Base-by-base conservation (phyloP, 129 eudicot species). In the Deinandra increscens region DNA sequence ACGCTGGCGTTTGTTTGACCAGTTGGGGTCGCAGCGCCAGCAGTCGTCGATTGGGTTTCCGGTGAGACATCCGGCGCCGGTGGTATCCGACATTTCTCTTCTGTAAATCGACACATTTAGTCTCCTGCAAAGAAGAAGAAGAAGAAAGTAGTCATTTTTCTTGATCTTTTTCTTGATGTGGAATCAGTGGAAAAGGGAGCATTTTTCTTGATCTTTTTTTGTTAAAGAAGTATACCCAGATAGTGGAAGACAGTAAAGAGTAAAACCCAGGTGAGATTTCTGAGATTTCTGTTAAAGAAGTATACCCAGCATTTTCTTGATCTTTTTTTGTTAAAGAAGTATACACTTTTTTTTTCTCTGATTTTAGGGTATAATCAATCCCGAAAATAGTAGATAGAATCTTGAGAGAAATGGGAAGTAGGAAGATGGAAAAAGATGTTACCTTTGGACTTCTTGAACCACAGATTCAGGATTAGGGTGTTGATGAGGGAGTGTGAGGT, bases 41-140 rank as follows among this genome's bases (percentile, higher is more conserved):
- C 98, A 93, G 58, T 93, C 98, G 84, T 93, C 98, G 13, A 93
- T 86, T 49, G 98, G 98, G 81, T 93, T 93, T 17, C 98, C 98
- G 68, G 95, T 86, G 10, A 81, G 85, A 76, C 95, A 89, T 5
- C 75, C 53, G 41, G 38, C 50, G 33, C 58, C 13, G 45, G 81
- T 73, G 45, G 81, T 73, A 41, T 68, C 66, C 9, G 83, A 75
- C 73, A 82, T 73, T 53, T 86, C 80, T 66, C 97, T 81, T 83
- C 91, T 84, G 31, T 73, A 69, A n/a, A 90, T 58, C 1, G 97
- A 87, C 23, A 36, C 87, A 80, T 90, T 87, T 22, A 87, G 80
- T 29, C 84, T 83, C 88, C 98, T 93, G 87, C 60, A 48, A 3
- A n/a, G n/a, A n/a, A n/a, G n/a, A n/a, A n/a, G n/a, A n/a, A n/a